These are phyloP conservation scores for Austroboletus novae-zelandiae DNA, from an alignment of 1,284 basidiomycete species.

Conservation along the genomic window DNA sequence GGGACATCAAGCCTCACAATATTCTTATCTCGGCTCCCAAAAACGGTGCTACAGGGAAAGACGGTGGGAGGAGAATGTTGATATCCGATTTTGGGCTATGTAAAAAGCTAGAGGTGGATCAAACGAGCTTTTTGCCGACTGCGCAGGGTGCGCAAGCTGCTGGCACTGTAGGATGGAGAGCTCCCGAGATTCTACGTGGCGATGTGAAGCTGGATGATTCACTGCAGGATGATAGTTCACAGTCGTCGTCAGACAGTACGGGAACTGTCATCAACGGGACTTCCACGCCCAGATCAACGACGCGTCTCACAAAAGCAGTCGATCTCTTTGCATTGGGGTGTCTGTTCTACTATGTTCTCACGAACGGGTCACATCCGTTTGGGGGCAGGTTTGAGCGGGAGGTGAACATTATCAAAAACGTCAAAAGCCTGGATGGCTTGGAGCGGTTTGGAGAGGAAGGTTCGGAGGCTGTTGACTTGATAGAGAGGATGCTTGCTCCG, in stretches of 20 bases:
- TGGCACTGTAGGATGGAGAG: constrained; percentile 92
- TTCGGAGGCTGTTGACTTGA: constrained; percentile 79
- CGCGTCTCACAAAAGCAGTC: constrained; percentile 85
- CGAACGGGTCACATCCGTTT: constrained; percentile 86
- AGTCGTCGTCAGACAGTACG: constrained; percentile 64
- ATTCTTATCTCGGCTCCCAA: constrained; percentile 85
- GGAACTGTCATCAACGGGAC: constrained; percentile 41
- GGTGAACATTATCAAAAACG: constrained; percentile 84
- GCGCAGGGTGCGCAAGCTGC: constrained; percentile 81
- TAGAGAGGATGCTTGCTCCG: constrained; percentile 71
- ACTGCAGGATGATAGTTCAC: constrained; percentile 60
- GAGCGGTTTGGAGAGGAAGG: constrained; percentile 89
- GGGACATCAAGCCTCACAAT: constrained; percentile 99
- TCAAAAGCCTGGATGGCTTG: constrained; percentile 66
- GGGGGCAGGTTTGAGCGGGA: constrained; percentile 91
- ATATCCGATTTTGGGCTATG: constrained; percentile 96
- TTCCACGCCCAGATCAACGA: constrained; percentile 36
- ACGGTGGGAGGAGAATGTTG: constrained; percentile 76
- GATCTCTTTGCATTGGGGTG: constrained; percentile 95
- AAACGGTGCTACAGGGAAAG: constrained; percentile 47
- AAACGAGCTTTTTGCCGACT: constrained; percentile 88
- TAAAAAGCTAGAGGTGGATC: constrained; percentile 88
- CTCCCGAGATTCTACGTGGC: constrained; percentile 88
- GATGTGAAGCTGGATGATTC: constrained; percentile 87
- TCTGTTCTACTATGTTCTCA: constrained; percentile 89